Evolutionary conservation across 2,329 filamentous ascomycete species (phyloP).

Genomic region (Diaporthe australafricana): DNA sequence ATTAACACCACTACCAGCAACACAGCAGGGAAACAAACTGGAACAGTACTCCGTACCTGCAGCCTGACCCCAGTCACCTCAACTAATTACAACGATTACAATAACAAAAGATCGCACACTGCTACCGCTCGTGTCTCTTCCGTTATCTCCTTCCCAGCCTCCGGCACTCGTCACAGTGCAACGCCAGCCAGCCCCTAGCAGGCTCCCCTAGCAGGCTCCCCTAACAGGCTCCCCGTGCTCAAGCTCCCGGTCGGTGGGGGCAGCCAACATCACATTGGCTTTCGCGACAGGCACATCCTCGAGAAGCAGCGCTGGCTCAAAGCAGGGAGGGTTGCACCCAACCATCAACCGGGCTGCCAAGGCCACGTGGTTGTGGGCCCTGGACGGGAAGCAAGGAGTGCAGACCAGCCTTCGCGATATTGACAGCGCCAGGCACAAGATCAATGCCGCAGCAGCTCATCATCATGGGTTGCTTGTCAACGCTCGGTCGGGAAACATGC

Average conservation of each 20-base stretch:
- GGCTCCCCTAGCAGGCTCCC: too few relatives aligned
- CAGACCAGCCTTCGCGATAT: neutral
- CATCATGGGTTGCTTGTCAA: neutral
- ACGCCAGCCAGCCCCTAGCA: neutral
- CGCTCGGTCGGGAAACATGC: neutral
- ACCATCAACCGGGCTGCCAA: neutral
- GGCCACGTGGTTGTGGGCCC: constrained; percentile 23
- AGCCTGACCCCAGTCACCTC: neutral
- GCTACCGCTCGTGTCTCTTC: neutral
- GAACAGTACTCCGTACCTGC: neutral
- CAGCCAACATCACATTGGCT: too few relatives aligned
- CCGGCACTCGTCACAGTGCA: neutral
- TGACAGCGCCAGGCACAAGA: neutral
- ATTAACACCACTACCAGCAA: neutral
- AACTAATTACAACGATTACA: neutral
- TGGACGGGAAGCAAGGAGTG: neutral
- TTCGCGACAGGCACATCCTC: neutral
- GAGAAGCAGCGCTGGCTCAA: neutral
- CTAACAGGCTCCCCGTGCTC: neutral
- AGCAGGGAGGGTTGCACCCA: constrained; percentile 1
- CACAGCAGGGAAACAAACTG: too few relatives aligned
- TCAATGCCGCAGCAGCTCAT: neutral
- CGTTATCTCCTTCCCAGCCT: neutral
- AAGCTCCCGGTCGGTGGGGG: neutral
- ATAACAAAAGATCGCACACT: neutral